Percentiles rank a stretch among this genome's conserved stretches.
These are phyloP conservation scores for Linnemannia hyalina DNA, from an alignment of 192 early-diverging fungal genomes.

Conservation along the genomic window DNA sequence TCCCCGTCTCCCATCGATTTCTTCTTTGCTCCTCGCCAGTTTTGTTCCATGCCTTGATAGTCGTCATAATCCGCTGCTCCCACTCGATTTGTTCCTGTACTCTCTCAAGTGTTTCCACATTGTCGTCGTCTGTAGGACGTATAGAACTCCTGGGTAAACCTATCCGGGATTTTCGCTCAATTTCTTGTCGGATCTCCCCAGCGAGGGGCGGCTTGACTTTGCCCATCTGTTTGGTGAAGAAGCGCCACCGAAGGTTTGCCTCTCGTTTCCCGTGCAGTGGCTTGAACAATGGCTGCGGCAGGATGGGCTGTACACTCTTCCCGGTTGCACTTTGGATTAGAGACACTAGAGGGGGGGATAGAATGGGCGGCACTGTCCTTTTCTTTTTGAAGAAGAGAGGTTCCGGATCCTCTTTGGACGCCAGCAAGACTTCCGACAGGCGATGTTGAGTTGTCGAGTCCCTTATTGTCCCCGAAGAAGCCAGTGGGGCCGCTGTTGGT, in stretches of 20 bases:
- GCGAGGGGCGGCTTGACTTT: constrained; percentile 32
- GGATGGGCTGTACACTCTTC: constrained; percentile 24
- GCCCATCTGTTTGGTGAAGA: constrained; percentile 26
- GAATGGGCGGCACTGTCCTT: constrained; percentile 42
- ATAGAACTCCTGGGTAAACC: constrained; percentile 3
- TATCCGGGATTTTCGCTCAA: constrained; percentile 39
- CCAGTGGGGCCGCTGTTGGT: neutral
- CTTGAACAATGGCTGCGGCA: constrained; percentile 45
- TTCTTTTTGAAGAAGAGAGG: constrained; percentile 27
- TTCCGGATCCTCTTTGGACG: constrained; percentile 3
- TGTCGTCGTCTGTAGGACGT: neutral
- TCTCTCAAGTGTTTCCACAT: neutral
- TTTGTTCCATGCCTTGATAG: constrained; percentile 34
- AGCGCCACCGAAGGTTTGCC: constrained; percentile 48
- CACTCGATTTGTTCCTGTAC: neutral
- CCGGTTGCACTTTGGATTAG: constrained; percentile 16
- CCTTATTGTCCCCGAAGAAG: neutral
- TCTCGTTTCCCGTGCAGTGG: constrained; percentile 44
- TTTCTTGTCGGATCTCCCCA: constrained; percentile 27
- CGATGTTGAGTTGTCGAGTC: neutral
- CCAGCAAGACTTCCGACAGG: neutral
- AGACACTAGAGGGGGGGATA: neutral
- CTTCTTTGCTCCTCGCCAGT: constrained; percentile 18
- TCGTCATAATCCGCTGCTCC: constrained; percentile 25
- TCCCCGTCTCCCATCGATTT: constrained; percentile 10